Conservation (phyloP, 2,329 filamentous ascomycete species). For the Xenoacremonium recifei region DNA sequence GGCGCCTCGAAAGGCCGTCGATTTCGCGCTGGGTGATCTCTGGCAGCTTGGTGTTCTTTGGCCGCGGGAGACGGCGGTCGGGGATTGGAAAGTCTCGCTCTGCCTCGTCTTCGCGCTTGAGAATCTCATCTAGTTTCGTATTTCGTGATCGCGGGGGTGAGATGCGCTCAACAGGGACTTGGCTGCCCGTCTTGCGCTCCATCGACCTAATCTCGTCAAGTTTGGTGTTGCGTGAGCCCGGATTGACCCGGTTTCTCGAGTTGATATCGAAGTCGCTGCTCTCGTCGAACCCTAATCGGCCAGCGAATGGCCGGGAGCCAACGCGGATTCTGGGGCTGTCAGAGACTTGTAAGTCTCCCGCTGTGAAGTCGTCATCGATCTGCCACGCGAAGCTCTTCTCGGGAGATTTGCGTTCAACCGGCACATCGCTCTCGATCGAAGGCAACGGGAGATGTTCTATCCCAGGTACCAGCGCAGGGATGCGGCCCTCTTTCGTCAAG, state of each 20-base stretch:
- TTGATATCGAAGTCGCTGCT: constrained; percentile 28
- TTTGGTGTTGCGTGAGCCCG: constrained; percentile 38
- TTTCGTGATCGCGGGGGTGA: constrained; percentile 21
- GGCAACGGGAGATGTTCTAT: constrained; percentile 36
- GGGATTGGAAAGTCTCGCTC: constrained; percentile 32
- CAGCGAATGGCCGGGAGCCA: constrained; percentile 34
- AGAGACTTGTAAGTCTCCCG: constrained; percentile 53
- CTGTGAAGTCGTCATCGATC: constrained; percentile 57
- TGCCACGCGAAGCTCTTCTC: constrained; percentile 56
- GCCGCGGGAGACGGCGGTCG: constrained; percentile 26
- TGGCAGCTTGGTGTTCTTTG: constrained; percentile 47
- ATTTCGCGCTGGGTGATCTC: constrained; percentile 46
- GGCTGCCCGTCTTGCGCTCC: constrained; percentile 36
- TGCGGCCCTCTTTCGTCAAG: constrained; percentile 25
- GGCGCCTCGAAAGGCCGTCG: constrained; percentile 43
- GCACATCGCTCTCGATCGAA: constrained; percentile 28
- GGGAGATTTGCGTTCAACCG: constrained; percentile 35
- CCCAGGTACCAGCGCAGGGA: constrained; percentile 38
- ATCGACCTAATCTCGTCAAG: constrained; percentile 44
- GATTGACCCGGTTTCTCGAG: constrained; percentile 26
- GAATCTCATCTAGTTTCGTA: constrained; percentile 36
- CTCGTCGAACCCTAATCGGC: constrained; percentile 32
- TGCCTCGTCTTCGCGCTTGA: constrained; percentile 30
- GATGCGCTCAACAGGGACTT: constrained; percentile 18
- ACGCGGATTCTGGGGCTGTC: constrained; percentile 53